Base-by-base conservation (phyloP, 1,284 basidiomycete genomes). In the Spongispora temasekensis region DNA sequence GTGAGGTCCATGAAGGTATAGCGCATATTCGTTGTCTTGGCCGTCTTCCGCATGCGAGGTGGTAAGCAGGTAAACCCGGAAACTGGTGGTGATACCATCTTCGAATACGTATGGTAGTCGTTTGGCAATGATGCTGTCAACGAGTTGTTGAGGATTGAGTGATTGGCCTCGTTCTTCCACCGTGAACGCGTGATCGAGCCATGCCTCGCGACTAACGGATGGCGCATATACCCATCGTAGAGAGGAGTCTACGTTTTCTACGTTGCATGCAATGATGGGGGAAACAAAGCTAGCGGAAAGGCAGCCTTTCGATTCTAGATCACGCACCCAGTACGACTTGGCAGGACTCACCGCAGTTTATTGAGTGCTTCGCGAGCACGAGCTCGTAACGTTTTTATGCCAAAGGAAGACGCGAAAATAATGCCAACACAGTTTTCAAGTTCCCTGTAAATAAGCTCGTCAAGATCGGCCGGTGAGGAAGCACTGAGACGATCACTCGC, bases 191-290 rank as follows among this genome's bases (percentile, higher is more conserved):
- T 68, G 59, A 54, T 70, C 15, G 48, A 68, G 67, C 68, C 66
- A 68, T 17, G 67, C 60, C n/a, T 59, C 48, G 5, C 67, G 68
- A 53, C 65, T 60, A 19, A 56, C 46, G 21, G 67, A 68, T 12
- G 64, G 68, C 7, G 55, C 61, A 32, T 70, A 68, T 15, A 68
- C 52, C 66, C 61, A 70, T 53, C 53, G 57, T 19, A 62, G 67
- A 28, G 64, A 62, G 4, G 17, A 28, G 23, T 70, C 65, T 50
- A 60, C n/a, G 35, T 19, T 37, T 17, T 37, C n/a, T n/a, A n/a
- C n/a, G n/a, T n/a, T n/a, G n/a, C n/a, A n/a, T n/a, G n/a, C n/a
- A n/a, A n/a, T n/a, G 5, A 37, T 37, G 5, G 35, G 35, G 35
- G 15, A 37, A 37, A 37, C 35, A 37, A 37, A 37, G 17, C 35